phyloP scores from a whole-genome alignment of 352 stramenopile genomes.

The Elongisporangium prolatum region DNA sequence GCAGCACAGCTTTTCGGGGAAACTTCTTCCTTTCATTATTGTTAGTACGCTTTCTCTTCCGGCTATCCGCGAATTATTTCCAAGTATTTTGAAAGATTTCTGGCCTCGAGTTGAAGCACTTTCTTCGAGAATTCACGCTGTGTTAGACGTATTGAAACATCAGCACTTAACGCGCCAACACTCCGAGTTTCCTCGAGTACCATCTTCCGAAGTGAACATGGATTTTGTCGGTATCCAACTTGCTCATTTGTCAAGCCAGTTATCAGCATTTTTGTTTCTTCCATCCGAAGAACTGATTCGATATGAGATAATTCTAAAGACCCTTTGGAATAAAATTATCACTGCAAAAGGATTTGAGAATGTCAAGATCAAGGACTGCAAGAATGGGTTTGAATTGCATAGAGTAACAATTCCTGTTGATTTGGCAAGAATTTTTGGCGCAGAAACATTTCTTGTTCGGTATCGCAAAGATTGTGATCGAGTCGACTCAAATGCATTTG shows the following conservation, averaged over 20 bases:
- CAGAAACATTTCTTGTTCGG: constrained; percentile 37
- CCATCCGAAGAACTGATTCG: background rate
- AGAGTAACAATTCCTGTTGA: constrained; percentile 34
- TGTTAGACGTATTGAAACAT: constrained; percentile 6
- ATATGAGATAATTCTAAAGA: constrained; percentile 29
- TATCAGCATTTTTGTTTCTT: constrained; percentile 20
- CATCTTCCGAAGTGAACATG: background rate
- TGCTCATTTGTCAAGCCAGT: constrained; percentile 26
- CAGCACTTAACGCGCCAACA: background rate
- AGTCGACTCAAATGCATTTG: constrained; percentile 4
- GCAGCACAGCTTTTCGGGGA: constrained; percentile 60
- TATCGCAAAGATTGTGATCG: constrained; percentile 3
- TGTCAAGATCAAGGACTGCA: constrained; percentile 27
- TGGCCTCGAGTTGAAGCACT: constrained; percentile 45
- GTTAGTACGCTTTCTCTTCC: constrained; percentile 64
- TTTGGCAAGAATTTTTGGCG: constrained; percentile 38
- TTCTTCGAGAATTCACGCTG: constrained; percentile 13
- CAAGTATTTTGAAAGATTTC: constrained; percentile 31
- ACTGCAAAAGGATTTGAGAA: constrained; percentile 16
- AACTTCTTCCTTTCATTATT: constrained; percentile 71
- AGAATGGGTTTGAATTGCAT: constrained; percentile 21
- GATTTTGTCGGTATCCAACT: constrained; percentile 4
- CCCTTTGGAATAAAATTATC: constrained; percentile 36
- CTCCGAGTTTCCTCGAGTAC: background rate
- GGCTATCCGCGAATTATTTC: constrained; percentile 38